Percentiles rank a stretch among this genome's conserved stretches.
phyloP scores from a whole-genome alignment of 768 basidiomycete genomes.

The Lactarius hengduanensis region DNA sequence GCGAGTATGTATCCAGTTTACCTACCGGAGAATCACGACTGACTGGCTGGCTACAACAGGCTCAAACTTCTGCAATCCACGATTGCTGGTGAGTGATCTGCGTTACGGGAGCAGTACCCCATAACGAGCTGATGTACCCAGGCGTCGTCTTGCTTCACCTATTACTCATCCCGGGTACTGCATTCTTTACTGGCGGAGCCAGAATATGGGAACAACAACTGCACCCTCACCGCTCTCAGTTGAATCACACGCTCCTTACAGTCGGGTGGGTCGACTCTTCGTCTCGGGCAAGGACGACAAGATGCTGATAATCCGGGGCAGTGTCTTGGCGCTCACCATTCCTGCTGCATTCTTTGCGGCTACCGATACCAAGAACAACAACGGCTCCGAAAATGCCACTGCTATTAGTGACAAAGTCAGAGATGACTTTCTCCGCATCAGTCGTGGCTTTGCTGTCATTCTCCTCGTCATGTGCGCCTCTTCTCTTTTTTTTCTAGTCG shows the following conservation, averaged over 20 bases:
- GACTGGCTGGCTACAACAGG: slow-evolving; percentile 36
- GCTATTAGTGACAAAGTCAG: slow-evolving; percentile 47
- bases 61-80: slow-evolving; percentile 66
- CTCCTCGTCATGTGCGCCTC: slow-evolving; percentile 55
- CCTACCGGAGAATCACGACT: neutral
- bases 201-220: slow-evolving; percentile 64
- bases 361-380: slow-evolving; percentile 42
- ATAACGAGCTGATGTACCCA: slow-evolving; percentile 26
- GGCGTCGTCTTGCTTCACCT: slow-evolving; percentile 73
- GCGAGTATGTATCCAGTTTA: slow-evolving; percentile 54
- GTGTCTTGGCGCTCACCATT: slow-evolving; percentile 60
- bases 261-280: slow-evolving; percentile 51
- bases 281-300: neutral
- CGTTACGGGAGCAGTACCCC: neutral
- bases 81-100: slow-evolving; percentile 48
- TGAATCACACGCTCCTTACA: slow-evolving; percentile 67
- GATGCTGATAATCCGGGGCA: slow-evolving; percentile 29
- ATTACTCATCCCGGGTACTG: slow-evolving; percentile 64
- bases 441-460: slow-evolving; percentile 62
- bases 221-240: slow-evolving; percentile 59
- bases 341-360: slow-evolving; percentile 71
- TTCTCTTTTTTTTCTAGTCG: neutral
- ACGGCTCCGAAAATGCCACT: slow-evolving; percentile 24
- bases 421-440: slow-evolving; percentile 54
- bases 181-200: slow-evolving; percentile 69